Evolutionary conservation across 2,329 filamentous ascomycete genomes (phyloP).

Genomic region (Fusarium sp.): DNA sequence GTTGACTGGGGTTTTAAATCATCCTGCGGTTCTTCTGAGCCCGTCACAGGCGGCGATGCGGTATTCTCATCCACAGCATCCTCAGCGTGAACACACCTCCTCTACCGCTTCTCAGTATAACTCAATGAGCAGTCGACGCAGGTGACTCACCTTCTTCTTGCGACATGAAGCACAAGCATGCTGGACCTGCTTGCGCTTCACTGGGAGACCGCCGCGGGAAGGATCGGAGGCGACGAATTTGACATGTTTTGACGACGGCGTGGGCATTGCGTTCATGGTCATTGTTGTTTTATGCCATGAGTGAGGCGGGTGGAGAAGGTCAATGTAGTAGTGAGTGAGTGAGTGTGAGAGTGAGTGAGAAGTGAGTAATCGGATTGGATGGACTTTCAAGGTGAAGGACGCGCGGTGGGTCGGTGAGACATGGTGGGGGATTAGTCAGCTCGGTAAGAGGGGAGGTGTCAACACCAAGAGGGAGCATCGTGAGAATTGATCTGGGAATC

Average conservation of each 20-base stretch:
- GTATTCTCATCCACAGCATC: constrained; percentile 49
- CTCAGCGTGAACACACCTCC: constrained; percentile 60
- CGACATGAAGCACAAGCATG: constrained; percentile 69
- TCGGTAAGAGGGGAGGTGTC: constrained; percentile 6
- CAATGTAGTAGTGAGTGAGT: background rate
- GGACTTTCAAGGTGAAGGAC: constrained; percentile 35
- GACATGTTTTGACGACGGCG: constrained; percentile 53
- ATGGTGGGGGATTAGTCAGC: constrained; percentile 33
- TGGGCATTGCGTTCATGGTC: constrained; percentile 26
- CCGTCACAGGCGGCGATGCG: constrained; percentile 13
- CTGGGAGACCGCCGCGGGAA: constrained; percentile 62
- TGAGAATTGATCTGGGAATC: background rate
- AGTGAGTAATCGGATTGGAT: constrained; percentile 13
- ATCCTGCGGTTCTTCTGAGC: constrained; percentile 43
- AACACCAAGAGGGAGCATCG: background rate
- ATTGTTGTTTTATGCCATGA: constrained; percentile 7
- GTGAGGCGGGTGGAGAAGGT: constrained; percentile 22
- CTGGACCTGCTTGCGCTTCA: constrained; percentile 71
- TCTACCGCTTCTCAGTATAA: constrained; percentile 46
- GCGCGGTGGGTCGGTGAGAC: constrained; percentile 27
- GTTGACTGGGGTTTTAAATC: constrained; percentile 49
- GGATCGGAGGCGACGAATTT: constrained; percentile 70
- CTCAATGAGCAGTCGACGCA: background rate
- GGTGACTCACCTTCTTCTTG: constrained; percentile 62
- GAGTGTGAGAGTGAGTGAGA: background rate